Base-by-base conservation (phyloP, 371 early-diverging fungal genomes). In the Chytridiales sp. region DNA sequence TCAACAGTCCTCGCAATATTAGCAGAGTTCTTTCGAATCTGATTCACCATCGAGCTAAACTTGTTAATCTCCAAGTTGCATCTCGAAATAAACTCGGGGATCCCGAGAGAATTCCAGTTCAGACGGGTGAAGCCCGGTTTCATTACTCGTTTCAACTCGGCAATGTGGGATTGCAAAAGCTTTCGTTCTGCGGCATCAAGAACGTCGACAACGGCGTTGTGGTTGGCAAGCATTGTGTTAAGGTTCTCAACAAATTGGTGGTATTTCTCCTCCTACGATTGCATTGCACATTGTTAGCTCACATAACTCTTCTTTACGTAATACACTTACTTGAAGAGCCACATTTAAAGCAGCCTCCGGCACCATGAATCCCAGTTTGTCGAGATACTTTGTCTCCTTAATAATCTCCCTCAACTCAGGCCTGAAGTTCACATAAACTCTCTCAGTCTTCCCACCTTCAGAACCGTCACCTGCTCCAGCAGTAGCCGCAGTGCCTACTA, bases 101-200 rank as follows among this genome's bases (percentile, higher is more conserved):
- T 83, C 13, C 84, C 82, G 1, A 83, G 63, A 29, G 80, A 79
- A 58, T 80, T 82, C 84, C 84, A 83, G 49, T 83, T 83, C 32
- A 83, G 61, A 4, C 84, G 65, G 1, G 78, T 78, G 39, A 83
- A 70, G 15, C 84, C 84, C 1, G 84, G 81, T 50, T 78, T 82
- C 77, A 83, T 72, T n/a, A 78, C 74, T 1, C 80, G 68, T 47
- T 78, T 75, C 27, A 83, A 68, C 51, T 81, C 80, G 21, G 57
- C 56, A 21, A 82, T 70, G 53, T 82, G 81, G 1, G 44, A 56
- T 11, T 64, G 59, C 2, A 83, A 66, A 5, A 83, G 66, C 59
- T 77, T 76, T 15, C 59, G 47, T 55, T 83, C 84, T 4, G 81
- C 72, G 22, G 59, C 54, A 53, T 83, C 82, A 8, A 83, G 61